Percentiles rank a stretch among this genome's conserved stretches.
Conservation (phyloP, 805 yeast species). For the Nakazawaea holstii region DNA sequence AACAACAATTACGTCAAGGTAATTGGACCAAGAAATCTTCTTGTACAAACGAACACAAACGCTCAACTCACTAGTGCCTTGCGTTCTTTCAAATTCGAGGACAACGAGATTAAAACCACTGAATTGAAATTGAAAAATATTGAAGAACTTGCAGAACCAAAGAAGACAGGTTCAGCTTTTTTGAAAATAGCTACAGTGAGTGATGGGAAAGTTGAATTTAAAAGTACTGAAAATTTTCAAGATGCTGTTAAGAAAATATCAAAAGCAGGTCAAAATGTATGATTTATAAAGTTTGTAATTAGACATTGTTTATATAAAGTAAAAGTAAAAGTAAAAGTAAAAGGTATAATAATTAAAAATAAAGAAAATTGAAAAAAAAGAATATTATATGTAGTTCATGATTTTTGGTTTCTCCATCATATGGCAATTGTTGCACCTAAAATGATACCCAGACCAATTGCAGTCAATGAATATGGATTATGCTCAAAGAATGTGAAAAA, state of each 20-base stretch:
- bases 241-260: conserved; percentile 30
- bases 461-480: conserved; percentile 25
- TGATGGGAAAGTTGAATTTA: conserved; percentile 35
- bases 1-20: conserved; percentile 43
- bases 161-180: conserved; percentile 33
- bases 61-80: conserved; percentile 17
- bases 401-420: too few relatives aligned
- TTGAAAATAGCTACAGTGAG: conserved; percentile 41
- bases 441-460: conserved; percentile 6
- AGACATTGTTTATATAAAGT: not conserved
- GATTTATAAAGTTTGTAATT: not conserved
- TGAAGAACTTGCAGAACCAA: conserved; percentile 17
- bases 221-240: conserved; percentile 37
- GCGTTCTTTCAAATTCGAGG: not conserved
- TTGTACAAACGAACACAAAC: conserved; percentile 40
- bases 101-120: conserved; percentile 11
- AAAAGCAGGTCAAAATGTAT: not conserved
- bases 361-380: not conserved
- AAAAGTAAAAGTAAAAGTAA: not conserved
- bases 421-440: not conserved
- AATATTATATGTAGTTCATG: too few relatives aligned
- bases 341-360: not conserved
- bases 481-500: conserved; percentile 23
- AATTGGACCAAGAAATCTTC: conserved; percentile 48
- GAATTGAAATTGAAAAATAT: conserved; percentile 19